Percentiles rank a stretch among this genome's conserved stretches.
phyloP scores from a whole-genome alignment of 2,329 filamentous ascomycete species.

The Pseudogymnoascus verrucosus region DNA sequence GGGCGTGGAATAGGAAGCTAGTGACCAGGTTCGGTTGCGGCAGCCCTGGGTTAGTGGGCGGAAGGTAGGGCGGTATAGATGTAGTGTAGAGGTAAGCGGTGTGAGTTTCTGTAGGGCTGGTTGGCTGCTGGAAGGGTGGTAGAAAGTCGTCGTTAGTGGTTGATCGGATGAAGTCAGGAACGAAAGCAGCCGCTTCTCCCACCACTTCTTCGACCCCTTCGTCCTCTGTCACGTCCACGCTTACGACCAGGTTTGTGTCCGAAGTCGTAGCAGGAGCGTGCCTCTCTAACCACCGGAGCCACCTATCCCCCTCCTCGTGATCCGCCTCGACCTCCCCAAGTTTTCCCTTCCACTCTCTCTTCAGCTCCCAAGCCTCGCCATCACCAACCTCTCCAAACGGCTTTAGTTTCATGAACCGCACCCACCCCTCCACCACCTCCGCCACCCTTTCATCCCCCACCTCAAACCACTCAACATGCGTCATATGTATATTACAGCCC shows the following conservation, averaged over 20 bases:
- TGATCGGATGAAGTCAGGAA: neutral
- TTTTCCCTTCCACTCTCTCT: neutral
- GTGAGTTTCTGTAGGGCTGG: neutral
- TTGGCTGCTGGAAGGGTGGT: neutral
- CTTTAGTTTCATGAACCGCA: neutral
- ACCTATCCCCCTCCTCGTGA: neutral
- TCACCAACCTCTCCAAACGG: neutral
- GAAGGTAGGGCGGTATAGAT: neutral
- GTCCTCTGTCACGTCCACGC: neutral
- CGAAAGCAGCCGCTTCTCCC: neutral
- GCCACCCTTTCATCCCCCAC: neutral
- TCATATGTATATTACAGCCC: neutral
- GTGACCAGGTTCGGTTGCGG: neutral
- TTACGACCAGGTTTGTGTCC: neutral
- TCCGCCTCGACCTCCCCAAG: neutral
- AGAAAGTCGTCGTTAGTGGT: neutral
- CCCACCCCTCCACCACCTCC: neutral
- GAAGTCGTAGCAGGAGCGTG: neutral
- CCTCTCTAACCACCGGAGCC: neutral
- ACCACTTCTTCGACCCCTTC: neutral
- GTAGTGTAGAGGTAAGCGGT: neutral
- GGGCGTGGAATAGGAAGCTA: neutral
- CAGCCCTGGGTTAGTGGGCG: neutral
- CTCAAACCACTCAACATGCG: neutral
- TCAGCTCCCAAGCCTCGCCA: neutral